Conservation (phyloP, 2,329 filamentous ascomycete genomes). For the Cladophialophora yegresii region DNA sequence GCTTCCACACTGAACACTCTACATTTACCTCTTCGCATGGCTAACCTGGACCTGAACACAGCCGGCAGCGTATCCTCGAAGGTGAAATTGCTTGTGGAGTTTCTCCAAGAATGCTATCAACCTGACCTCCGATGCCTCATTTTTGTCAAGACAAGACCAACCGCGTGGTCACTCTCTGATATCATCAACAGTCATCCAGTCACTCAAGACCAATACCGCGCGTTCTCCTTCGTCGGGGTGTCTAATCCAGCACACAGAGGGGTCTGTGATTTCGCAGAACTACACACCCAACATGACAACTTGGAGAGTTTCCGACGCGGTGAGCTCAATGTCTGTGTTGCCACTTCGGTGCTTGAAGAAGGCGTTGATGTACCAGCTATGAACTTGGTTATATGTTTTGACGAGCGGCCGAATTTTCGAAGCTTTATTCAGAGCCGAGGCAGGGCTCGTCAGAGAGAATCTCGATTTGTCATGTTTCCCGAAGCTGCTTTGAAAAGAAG, state of each 20-base stretch:
- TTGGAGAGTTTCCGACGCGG: slow-evolving; percentile 58
- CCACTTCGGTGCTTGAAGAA: slow-evolving; percentile 61
- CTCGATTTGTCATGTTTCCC: slow-evolving; percentile 58
- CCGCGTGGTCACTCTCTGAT: slow-evolving; percentile 61
- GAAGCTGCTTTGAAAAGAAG: slow-evolving; percentile 39
- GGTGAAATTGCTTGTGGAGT: slow-evolving; percentile 56
- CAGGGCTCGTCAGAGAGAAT: slow-evolving; percentile 60
- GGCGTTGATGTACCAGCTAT: slow-evolving; percentile 65
- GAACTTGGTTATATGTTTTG: slow-evolving; percentile 66
- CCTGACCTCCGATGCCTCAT: slow-evolving; percentile 61
- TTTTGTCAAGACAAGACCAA: slow-evolving; percentile 66
- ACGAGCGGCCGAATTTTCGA: slow-evolving; percentile 62
- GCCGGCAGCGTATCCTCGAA: slow-evolving; percentile 49
- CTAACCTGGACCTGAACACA: background rate
- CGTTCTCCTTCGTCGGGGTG: slow-evolving; percentile 57
- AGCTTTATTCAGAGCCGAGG: slow-evolving; percentile 68
- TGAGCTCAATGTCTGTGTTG: slow-evolving; percentile 58
- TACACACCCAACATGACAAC: slow-evolving; percentile 46
- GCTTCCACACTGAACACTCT: slow-evolving; percentile 20
- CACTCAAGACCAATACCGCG: slow-evolving; percentile 42
- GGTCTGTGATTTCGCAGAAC: slow-evolving; percentile 50
- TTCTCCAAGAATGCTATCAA: slow-evolving; percentile 49
- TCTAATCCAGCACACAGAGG: slow-evolving; percentile 49
- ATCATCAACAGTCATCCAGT: slow-evolving; percentile 58
- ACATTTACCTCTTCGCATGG: background rate